phyloP scores from a whole-genome alignment of 2,329 filamentous ascomycete genomes.

The Rutstroemia sp. region DNA sequence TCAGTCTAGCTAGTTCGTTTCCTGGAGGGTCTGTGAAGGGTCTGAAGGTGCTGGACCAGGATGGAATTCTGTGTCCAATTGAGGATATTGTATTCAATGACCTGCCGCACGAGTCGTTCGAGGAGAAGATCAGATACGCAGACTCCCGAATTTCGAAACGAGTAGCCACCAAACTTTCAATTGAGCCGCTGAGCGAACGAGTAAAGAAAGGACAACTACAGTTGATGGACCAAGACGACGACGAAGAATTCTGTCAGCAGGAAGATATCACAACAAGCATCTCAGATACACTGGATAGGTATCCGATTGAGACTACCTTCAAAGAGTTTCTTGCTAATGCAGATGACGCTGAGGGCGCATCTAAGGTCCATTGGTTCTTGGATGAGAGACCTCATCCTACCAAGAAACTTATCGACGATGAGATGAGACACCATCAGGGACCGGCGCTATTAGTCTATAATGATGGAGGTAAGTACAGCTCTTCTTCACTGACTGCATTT shows the following conservation, averaged over 20 bases:
- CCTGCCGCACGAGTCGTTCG: background rate
- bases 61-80: constrained; percentile 13
- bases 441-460: constrained; percentile 29
- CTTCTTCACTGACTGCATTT: background rate
- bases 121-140: constrained; percentile 13
- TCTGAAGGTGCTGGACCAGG: constrained; percentile 19
- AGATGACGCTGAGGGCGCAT: constrained; percentile 26
- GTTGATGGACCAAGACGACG: constrained; percentile 20
- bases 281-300: constrained; percentile 28
- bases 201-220: constrained; percentile 18
- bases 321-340: constrained; percentile 33
- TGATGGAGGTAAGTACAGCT: constrained; percentile 23
- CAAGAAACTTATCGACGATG: constrained; percentile 18
- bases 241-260: constrained; percentile 27
- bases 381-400: constrained; percentile 20
- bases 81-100: constrained; percentile 20
- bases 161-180: constrained; percentile 12
- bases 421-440: constrained; percentile 25
- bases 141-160: constrained; percentile 18
- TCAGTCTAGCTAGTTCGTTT: constrained; percentile 16
- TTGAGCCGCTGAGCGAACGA: constrained; percentile 17
- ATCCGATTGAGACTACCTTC: constrained; percentile 28
- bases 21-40: constrained; percentile 4
- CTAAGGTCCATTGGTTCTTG: constrained; percentile 27
- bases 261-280: constrained; percentile 28